phyloP scores from a whole-genome alignment of 495 filamentous ascomycete species.

The Penicillium soppii region DNA sequence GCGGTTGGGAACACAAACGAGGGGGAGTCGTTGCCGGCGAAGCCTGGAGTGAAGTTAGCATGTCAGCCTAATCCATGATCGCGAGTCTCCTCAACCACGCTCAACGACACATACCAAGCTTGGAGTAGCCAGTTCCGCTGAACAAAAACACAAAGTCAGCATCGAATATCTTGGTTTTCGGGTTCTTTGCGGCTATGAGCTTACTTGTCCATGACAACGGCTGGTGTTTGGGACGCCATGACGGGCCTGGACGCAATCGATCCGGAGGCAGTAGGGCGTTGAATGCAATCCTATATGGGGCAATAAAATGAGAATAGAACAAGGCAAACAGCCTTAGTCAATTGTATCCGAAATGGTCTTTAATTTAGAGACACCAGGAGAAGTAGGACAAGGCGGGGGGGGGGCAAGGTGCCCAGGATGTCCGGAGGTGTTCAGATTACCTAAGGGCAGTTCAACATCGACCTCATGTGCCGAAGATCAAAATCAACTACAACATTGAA shows the following conservation, averaged over 20 bases:
- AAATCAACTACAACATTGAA: not conserved
- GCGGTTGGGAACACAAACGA: slow-evolving; percentile 99
- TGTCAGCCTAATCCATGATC: slow-evolving; percentile 32
- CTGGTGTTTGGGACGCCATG: slow-evolving; percentile 97
- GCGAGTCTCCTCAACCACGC: slow-evolving; percentile 4
- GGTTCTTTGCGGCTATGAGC: slow-evolving; percentile 33
- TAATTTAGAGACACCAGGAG: slow-evolving; percentile 4
- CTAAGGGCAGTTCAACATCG: slow-evolving; percentile 16
- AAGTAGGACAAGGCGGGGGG: slow-evolving; percentile 34
- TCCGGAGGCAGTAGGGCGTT: not conserved
- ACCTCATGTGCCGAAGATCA: slow-evolving; percentile 20
- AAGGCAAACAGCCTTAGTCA: not conserved
- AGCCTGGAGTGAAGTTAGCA: slow-evolving; percentile 57
- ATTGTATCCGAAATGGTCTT: slow-evolving; percentile 6
- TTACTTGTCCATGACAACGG: slow-evolving; percentile 99
- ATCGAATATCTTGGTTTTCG: slow-evolving; percentile 13
- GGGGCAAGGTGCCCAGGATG: slow-evolving; percentile 3
- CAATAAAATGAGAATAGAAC: slow-evolving; percentile 5
- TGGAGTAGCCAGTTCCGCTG: slow-evolving; percentile 98
- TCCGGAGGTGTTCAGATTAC: slow-evolving; percentile 16
- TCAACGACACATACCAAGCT: slow-evolving; percentile 69
- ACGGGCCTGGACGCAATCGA: slow-evolving; percentile 19
- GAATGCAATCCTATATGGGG: not conserved
- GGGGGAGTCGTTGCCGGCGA: slow-evolving; percentile 97
- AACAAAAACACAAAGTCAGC: slow-evolving; percentile 21